Evolutionary conservation across 345 rosid species (phyloP), one percentile per base, ranked within the genome.

Genomic region (Atalantia buxifolia): DNA sequence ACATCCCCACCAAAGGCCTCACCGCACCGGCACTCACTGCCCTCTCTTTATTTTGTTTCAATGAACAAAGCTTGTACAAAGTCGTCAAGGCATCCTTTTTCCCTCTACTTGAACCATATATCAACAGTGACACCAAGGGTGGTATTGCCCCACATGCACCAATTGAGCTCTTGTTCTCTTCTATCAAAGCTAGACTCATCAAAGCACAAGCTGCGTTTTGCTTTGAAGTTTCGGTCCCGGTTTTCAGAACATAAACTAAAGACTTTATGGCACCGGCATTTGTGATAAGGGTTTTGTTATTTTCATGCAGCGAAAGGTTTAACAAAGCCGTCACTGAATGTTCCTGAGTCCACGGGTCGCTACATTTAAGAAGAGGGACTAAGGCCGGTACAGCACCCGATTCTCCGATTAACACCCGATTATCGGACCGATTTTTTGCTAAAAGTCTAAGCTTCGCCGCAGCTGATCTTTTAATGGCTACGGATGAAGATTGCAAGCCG

Each of bases 81-180:
- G 99, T 94, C 25, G 99, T 93, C 71, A 97, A 16, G 0, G 99
- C 91, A 57, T 94, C 98, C 71, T 97, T 97, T 66, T 97, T 94
- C 7, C 98, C 99, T 69, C 98, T 86, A 31, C 71, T 89, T 13
- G 99, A 89, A 71, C 98, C 98, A 64, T 75, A 90, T 31, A 96
- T 76, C 28, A 96, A 77, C 68, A 96, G 84, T n/a, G 98, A 88
- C 53, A 96, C 99, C 30, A 96, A 87, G 3, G 97, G 98, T 12
- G 99, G 99, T 10, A 94, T 94, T 6, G 99, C 97, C 4, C 99
- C 99, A 45, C 94, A 88, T 2, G 93, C 94, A 30, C 98, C 99
- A 4, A 94, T 94, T 1, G 95, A 92, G 77, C 77, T 86, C 85
- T 92, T 94, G 86, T 94, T 92, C 86, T 90, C 98, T 9, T 96